phyloP scores from a whole-genome alignment of 257 asterid species.

The Salvia rosmarinus region DNA sequence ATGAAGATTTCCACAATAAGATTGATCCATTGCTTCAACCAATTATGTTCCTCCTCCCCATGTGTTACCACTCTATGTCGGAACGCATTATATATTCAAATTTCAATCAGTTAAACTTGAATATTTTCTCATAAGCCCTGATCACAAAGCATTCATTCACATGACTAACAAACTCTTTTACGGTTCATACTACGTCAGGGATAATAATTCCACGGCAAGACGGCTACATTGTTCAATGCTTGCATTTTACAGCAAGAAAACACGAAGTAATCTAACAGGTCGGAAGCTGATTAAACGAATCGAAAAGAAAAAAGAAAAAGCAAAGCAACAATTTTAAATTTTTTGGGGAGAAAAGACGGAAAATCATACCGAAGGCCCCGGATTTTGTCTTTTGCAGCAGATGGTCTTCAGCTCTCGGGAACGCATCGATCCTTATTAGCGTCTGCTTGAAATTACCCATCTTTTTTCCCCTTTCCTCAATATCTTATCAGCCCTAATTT shows the following conservation, averaged over 20 bases:
- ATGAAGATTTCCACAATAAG: slow-evolving; percentile 14
- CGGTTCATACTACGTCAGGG: background rate
- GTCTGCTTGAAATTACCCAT: slow-evolving; percentile 88
- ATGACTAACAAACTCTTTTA: background rate
- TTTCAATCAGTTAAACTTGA: background rate
- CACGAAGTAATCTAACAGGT: slow-evolving; percentile 20
- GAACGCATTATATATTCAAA: background rate
- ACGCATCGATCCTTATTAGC: slow-evolving; percentile 79
- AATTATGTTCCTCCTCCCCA: background rate
- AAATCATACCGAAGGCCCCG: slow-evolving; percentile 79
- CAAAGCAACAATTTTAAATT: background rate
- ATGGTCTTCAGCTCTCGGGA: slow-evolving; percentile 97
- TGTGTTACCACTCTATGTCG: background rate
- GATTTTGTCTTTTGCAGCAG: slow-evolving; percentile 88
- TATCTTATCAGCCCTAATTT: slow-evolving; percentile 32
- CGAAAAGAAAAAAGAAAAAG: slow-evolving; percentile 3
- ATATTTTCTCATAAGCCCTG: background rate
- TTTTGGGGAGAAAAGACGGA: background rate
- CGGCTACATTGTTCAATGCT: background rate
- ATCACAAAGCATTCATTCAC: slow-evolving; percentile 2
- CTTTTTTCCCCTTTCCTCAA: slow-evolving; percentile 25
- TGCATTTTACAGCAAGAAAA: slow-evolving; percentile 15
- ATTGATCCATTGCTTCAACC: slow-evolving; percentile 21
- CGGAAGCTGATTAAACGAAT: slow-evolving; percentile 2
- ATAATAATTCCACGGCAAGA: background rate